A percentile compares a stretch with the other conserved stretches of the same genome.
phyloP scores from a whole-genome alignment of 805 yeast species.

The Blastobotrys robertii region DNA sequence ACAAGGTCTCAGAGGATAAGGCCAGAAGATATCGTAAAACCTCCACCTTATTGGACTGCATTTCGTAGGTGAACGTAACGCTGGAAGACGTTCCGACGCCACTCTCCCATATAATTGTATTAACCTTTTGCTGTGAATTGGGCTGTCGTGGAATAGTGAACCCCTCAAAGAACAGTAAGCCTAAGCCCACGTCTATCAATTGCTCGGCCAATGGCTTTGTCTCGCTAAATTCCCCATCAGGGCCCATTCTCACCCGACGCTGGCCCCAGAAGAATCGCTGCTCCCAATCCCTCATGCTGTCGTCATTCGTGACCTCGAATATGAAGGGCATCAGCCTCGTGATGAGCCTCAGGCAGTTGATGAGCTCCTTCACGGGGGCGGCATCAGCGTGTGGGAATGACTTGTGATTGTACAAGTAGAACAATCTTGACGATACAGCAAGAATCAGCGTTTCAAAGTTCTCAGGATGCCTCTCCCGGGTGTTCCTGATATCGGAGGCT shows the following conservation, averaged over 20 bases:
- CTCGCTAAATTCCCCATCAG: constrained; percentile 5
- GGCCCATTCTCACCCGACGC: constrained; percentile 1
- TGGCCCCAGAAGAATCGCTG: constrained; percentile 38
- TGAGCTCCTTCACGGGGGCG: constrained; percentile 30
- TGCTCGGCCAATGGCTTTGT: constrained; percentile 26
- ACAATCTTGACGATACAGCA: constrained; percentile 29
- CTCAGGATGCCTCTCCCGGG: constrained; percentile 46
- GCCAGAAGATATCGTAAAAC: constrained; percentile 51
- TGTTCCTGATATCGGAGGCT: constrained; percentile 45
- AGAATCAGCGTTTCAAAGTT: constrained; percentile 49
- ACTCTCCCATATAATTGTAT: constrained; percentile 61
- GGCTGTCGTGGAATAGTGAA: constrained; percentile 38
- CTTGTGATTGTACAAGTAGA: constrained; percentile 20
- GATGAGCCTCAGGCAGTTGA: constrained; percentile 56
- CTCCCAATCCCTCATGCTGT: constrained; percentile 28
- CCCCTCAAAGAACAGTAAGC: constrained; percentile 44
- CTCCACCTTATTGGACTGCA: constrained; percentile 61
- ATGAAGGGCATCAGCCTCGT: constrained; percentile 57
- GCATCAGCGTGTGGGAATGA: constrained; percentile 21
- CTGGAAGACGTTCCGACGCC: constrained; percentile 50
- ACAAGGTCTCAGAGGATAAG: constrained; percentile 53
- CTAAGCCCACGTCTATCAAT: constrained; percentile 32
- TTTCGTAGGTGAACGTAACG: constrained; percentile 28
- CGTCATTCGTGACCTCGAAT: constrained; percentile 38
- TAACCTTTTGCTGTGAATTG: constrained; percentile 18